Evolutionary conservation across 306 rosid genomes (phyloP), one percentile per base, ranked within the genome.

Genomic region (Trifolium dubium): DNA sequence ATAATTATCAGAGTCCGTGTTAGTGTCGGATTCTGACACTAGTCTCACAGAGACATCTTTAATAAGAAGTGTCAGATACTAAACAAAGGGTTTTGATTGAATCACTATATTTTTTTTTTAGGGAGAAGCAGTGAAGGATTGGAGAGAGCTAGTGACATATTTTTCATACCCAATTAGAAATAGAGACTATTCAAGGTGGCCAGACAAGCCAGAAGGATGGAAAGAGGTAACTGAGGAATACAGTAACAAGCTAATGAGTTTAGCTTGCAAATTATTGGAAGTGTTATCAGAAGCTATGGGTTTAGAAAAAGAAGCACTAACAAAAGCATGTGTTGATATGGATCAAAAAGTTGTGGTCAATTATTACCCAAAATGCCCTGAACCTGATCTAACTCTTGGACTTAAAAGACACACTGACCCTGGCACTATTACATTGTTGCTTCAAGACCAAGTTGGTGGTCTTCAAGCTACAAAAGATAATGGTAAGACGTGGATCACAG

Each of bases 321-420:
- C 78, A 0, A 86, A 88, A 5, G 97, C 97, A 0, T 94, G 99
- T 23, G 87, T 90, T 5, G 99, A 94, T 41, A 87, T 92, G 96
- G 99, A 94, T 55, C 99, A 94, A 9, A 92, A 91, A 50, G 77
- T 94, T 4, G 97, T 94, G 50, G 77, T 92, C 0, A 94, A 94
- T 65, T 92, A 58, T 78, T 94, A 94, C 76, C 99, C 99, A 0
- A 92, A 92, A 73, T 94, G 99, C 49, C 97, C 97, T 0, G 81
- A 92, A 30, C 99, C 97, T 0, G 97, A 94, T 29, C 96, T 94
- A 4, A 88, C 99, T 0, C 88, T 94, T 2, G 99, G 99, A 0
- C 86, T 94, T 2, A 94, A 94, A 41, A 87, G 97, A 34, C 99
- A 94, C 78, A 94, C 98, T 0, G 99, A 94, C 10, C 97, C 98